Evolutionary conservation across 1,139 yeast genomes (phyloP).

Genomic region (Meyerozyma athensensis): DNA sequence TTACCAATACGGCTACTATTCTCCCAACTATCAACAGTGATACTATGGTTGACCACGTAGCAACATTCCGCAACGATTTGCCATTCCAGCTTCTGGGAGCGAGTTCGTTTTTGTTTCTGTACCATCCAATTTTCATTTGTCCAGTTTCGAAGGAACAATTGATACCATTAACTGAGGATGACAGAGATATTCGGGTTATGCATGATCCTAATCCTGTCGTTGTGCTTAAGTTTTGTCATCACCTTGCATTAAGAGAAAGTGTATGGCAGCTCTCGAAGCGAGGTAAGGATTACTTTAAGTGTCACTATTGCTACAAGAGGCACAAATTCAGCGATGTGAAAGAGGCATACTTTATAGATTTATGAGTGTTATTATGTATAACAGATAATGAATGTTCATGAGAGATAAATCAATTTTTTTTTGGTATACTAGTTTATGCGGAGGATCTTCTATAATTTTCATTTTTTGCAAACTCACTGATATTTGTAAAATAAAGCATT

Average conservation of each 20-base stretch:
- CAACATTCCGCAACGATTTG: conserved; percentile 23
- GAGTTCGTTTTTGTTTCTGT: conserved; percentile 41
- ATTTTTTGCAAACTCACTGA: no score
- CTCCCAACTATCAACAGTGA: conserved; percentile 1
- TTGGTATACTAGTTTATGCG: no score
- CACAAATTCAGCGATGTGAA: conserved; percentile 39
- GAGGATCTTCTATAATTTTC: no score
- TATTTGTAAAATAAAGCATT: no score
- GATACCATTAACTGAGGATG: conserved; percentile 29
- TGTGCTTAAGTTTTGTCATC: conserved; percentile 40
- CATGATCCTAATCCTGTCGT: conserved; percentile 35
- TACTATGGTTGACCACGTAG: conserved; percentile 12
- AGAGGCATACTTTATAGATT: conserved; percentile 43
- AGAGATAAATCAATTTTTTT: no score
- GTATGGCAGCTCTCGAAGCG: conserved; percentile 33
- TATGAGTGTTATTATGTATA: conserved; percentile 15
- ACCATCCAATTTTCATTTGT: conserved; percentile 86
- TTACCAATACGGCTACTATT: background rate
- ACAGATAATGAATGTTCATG: no score
- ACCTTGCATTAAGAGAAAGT: conserved; percentile 42
- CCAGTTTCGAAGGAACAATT: conserved; percentile 85
- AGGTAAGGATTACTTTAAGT: conserved; percentile 41
- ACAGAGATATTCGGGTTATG: conserved; percentile 11
- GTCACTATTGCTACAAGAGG: conserved; percentile 47
- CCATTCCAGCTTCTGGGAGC: conserved; percentile 44